Evolutionary conservation across 805 yeast species (phyloP).

Genomic region (Candida stauntonica): DNA sequence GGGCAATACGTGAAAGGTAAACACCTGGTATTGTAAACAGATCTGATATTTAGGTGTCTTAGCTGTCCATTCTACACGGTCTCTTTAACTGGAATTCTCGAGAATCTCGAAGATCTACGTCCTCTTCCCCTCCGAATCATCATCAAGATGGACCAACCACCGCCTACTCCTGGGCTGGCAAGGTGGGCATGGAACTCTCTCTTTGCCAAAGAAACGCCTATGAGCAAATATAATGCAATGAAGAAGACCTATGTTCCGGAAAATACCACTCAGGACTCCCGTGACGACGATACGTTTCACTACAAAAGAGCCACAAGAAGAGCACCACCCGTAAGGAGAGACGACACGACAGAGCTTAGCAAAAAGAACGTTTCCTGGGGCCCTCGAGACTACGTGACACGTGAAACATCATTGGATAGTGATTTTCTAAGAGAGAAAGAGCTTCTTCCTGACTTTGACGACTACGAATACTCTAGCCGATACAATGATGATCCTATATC

Average conservation of each 20-base stretch:
- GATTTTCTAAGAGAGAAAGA: background rate
- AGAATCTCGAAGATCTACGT: too few relatives aligned
- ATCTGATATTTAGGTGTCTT: too few relatives aligned
- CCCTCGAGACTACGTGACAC: background rate
- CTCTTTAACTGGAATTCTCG: too few relatives aligned
- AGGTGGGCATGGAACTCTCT: slow-evolving; percentile 26
- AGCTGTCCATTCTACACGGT: too few relatives aligned
- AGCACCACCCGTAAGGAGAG: background rate
- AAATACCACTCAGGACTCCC: slow-evolving; percentile 5
- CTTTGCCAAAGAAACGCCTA: slow-evolving; percentile 24
- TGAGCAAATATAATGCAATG: slow-evolving; percentile 23
- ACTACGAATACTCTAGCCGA: background rate
- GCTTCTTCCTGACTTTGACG: background rate
- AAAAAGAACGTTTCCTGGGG: slow-evolving; percentile 9
- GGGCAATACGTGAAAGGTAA: too few relatives aligned
- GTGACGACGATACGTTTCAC: slow-evolving; percentile 19
- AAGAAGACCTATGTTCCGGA: slow-evolving; percentile 4
- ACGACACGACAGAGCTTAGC: slow-evolving; percentile 4
- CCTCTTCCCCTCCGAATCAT: background rate
- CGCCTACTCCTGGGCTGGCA: slow-evolving; percentile 27
- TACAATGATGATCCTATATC: slow-evolving; percentile 6
- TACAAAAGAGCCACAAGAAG: slow-evolving; percentile 4
- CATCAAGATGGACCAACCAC: slow-evolving; percentile 8
- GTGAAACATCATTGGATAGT: background rate
- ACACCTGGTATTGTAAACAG: too few relatives aligned